Evolutionary conservation across 2,329 filamentous ascomycete genomes (phyloP).

Genomic region (Chaetomium globosum): DNA sequence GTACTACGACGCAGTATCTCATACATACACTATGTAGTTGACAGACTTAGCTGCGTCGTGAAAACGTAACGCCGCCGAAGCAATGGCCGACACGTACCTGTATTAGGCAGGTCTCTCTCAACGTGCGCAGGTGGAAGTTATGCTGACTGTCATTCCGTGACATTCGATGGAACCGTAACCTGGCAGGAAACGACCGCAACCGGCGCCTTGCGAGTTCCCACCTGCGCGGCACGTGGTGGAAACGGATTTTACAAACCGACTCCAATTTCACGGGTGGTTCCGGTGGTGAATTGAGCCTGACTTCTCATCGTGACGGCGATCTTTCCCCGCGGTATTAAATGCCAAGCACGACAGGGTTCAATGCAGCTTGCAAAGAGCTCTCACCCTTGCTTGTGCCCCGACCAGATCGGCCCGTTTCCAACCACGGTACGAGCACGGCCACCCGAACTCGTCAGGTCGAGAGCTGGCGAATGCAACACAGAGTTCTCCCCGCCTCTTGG

Average conservation of each 20-base stretch:
- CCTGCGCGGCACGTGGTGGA: not conserved
- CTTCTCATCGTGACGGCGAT: not conserved
- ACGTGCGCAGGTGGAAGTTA: not conserved
- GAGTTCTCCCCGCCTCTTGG: not conserved
- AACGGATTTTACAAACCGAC: not conserved
- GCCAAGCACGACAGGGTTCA: conserved; percentile 11
- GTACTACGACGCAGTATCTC: not conserved
- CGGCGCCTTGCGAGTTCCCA: not conserved
- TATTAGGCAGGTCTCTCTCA: conserved; percentile 4
- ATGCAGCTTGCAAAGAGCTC: conserved; percentile 30
- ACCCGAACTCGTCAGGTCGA: not conserved
- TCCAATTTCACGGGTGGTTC: not conserved
- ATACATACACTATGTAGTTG: too few relatives aligned
- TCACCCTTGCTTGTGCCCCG: conserved; percentile 17
- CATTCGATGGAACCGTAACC: not conserved
- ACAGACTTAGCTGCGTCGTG: not conserved
- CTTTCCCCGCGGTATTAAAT: conserved; percentile 4
- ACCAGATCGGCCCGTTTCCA: conserved; percentile 22
- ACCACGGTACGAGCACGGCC: not conserved
- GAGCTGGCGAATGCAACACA: conserved; percentile 17
- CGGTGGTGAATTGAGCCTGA: not conserved
- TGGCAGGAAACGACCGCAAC: not conserved
- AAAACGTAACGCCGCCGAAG: not conserved
- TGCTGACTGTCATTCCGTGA: not conserved
- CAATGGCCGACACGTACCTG: not conserved